These are phyloP conservation scores for Mycena rosella DNA, from an alignment of 768 basidiomycete genomes.

Conservation along the genomic window DNA sequence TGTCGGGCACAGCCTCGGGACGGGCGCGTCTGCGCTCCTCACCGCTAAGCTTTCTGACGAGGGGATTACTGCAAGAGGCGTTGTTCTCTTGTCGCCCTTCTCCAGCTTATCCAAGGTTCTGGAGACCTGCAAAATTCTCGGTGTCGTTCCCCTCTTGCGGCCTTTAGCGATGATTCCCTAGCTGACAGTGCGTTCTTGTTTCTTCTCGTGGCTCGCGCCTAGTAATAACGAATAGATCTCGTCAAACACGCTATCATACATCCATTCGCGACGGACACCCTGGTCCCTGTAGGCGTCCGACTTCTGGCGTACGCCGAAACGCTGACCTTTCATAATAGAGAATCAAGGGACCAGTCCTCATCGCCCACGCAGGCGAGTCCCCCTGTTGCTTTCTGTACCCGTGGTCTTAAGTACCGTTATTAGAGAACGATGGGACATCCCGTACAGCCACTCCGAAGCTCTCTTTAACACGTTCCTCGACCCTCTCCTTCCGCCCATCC, in stretches of 20 bases:
- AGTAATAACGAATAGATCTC: conserved; percentile 55
- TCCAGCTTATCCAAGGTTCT: conserved; percentile 70
- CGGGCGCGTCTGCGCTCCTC: conserved; percentile 68
- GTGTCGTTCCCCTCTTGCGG: conserved; percentile 76
- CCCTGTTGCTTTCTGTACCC: neutral
- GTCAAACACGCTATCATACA: conserved; percentile 68
- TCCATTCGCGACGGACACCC: conserved; percentile 72
- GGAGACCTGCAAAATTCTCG: conserved; percentile 76
- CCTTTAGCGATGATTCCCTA: conserved; percentile 76
- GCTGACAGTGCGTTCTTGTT: conserved; percentile 64
- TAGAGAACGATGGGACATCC: conserved; percentile 80
- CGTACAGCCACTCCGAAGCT: conserved; percentile 72
- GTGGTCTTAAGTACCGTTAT: conserved; percentile 9
- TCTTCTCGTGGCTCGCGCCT: conserved; percentile 35
- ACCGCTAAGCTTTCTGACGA: conserved; percentile 62
- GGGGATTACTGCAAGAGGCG: conserved; percentile 55
- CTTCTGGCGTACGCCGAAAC: conserved; percentile 3
- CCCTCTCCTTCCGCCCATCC: conserved; percentile 66
- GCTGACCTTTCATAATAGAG: conserved; percentile 55
- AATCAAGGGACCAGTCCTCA: conserved; percentile 75
- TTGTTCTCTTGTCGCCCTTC: conserved; percentile 71
- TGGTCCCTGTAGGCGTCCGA: conserved; percentile 66
- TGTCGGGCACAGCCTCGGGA: conserved; percentile 83
- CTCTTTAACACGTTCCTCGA: conserved; percentile 80
- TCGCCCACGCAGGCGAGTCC: conserved; percentile 72